Conservation (phyloP, 345 rosid genomes). For the Syzygium oleosum region DNA sequence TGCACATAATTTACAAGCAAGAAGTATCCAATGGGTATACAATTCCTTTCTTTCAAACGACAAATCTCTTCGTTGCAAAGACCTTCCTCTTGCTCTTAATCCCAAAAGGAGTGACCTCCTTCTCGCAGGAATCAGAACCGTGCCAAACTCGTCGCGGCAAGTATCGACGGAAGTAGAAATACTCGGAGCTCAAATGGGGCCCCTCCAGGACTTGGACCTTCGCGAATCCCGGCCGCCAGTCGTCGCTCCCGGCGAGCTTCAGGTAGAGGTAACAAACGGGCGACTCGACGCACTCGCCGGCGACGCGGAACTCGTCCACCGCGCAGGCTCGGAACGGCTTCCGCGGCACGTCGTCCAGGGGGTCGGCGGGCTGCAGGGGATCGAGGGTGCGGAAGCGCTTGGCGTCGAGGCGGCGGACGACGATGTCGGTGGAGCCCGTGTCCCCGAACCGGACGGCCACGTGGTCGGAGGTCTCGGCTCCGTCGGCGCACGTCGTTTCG, state of each 20-base stretch:
- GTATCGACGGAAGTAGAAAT: constrained; percentile 35
- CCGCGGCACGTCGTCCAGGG: constrained; percentile 21
- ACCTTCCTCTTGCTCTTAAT: constrained; percentile 23
- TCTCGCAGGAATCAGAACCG: constrained; percentile 36
- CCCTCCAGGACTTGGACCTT: constrained; percentile 20
- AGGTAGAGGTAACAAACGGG: constrained; percentile 36
- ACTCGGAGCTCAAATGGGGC: constrained; percentile 18
- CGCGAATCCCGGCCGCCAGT: constrained; percentile 46
- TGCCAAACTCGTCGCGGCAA: constrained; percentile 43
- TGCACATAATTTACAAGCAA: neutral
- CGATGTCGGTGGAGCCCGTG: constrained; percentile 22
- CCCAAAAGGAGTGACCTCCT: constrained; percentile 39
- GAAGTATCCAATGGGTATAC: neutral
- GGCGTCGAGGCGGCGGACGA: constrained; percentile 25
- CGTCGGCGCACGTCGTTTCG: constrained; percentile 34
- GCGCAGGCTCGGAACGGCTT: constrained; percentile 48
- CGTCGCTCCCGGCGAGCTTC: constrained; percentile 27
- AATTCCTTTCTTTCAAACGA: neutral
- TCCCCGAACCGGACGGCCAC: constrained; percentile 45
- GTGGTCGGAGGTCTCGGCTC: constrained; percentile 32
- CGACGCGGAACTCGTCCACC: constrained; percentile 34
- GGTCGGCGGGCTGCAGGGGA: constrained; percentile 27
- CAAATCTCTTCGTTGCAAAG: neutral
- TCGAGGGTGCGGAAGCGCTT: constrained; percentile 25
- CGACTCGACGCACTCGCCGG: constrained; percentile 24